These are phyloP conservation scores for Lactifluus pinguis DNA, from an alignment of 768 basidiomycete genomes.

Conservation along the genomic window DNA sequence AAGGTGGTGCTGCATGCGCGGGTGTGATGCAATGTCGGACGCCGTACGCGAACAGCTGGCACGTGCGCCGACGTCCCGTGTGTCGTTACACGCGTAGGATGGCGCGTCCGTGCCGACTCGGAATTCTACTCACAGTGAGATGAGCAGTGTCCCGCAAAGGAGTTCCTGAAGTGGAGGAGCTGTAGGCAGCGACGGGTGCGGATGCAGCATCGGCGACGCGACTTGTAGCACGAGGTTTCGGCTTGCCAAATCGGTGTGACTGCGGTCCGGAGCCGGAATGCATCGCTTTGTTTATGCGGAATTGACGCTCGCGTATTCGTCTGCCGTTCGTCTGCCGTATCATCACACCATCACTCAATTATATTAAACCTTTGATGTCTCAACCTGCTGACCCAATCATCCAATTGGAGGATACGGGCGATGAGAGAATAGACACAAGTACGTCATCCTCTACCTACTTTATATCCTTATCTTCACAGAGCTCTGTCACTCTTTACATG, in stretches of 20 bases:
- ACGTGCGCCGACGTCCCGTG: not conserved
- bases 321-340: too few species aligned
- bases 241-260: not conserved
- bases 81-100: not conserved
- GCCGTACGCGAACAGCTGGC: not conserved
- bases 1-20: not conserved
- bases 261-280: too few species aligned
- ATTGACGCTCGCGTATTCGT: too few species aligned
- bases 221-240: slow-evolving; percentile 19
- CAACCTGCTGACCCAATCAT: too few species aligned
- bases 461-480: too few species aligned
- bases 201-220: slow-evolving; percentile 15
- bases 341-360: too few species aligned
- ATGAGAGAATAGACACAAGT: too few species aligned
- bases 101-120: not conserved
- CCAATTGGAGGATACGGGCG: too few species aligned
- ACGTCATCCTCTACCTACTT: too few species aligned
- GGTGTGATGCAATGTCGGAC: not conserved
- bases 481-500: too few species aligned
- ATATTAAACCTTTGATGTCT: too few species aligned
- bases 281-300: too few species aligned
- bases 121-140: slow-evolving; percentile 1
- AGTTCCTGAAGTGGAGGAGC: not conserved
- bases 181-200: slow-evolving; percentile 2
- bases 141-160: not conserved